Evolutionary conservation across 2,329 filamentous ascomycete species (phyloP).

Genomic region (Orbilia javanica): DNA sequence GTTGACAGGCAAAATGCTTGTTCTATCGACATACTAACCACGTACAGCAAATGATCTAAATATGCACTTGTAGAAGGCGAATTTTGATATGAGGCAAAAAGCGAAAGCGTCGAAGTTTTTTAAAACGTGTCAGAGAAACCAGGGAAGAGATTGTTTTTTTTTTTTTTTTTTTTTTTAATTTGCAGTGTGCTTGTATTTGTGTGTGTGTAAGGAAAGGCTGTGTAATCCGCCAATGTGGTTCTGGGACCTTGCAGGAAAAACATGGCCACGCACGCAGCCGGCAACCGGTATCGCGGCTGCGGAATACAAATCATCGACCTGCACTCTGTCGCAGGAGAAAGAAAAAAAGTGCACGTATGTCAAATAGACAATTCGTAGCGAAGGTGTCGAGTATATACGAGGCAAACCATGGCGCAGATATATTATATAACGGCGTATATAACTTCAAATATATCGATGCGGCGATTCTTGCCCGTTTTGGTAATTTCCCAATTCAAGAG

Average conservation of each 20-base stretch:
- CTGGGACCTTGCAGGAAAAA: conserved; percentile 42
- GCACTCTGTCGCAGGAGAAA: too few species aligned
- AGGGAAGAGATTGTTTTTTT: neutral
- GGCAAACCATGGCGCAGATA: conserved; percentile 52
- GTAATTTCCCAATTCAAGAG: conserved; percentile 25
- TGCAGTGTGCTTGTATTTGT: neutral
- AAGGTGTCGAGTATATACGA: conserved; percentile 38
- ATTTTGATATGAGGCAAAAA: neutral
- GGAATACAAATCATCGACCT: conserved; percentile 1
- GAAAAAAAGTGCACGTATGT: neutral
- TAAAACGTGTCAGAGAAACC: neutral
- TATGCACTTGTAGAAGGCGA: neutral
- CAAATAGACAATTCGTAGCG: conserved; percentile 16
- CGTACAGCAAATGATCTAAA: neutral
- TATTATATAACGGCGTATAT: conserved; percentile 27
- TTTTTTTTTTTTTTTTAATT: neutral
- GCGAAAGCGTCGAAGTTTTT: neutral
- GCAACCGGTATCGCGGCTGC: conserved; percentile 42
- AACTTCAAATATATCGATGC: conserved; percentile 11
- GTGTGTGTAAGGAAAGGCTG: neutral
- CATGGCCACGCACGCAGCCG: conserved; percentile 21
- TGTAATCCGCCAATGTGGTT: conserved; percentile 23
- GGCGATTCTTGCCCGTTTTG: conserved; percentile 11
- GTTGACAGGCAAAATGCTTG: neutral
- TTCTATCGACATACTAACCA: too few species aligned